phyloP scores from a whole-genome alignment of 1,284 basidiomycete genomes.

The Pseudomicrostroma phylloplanum region DNA sequence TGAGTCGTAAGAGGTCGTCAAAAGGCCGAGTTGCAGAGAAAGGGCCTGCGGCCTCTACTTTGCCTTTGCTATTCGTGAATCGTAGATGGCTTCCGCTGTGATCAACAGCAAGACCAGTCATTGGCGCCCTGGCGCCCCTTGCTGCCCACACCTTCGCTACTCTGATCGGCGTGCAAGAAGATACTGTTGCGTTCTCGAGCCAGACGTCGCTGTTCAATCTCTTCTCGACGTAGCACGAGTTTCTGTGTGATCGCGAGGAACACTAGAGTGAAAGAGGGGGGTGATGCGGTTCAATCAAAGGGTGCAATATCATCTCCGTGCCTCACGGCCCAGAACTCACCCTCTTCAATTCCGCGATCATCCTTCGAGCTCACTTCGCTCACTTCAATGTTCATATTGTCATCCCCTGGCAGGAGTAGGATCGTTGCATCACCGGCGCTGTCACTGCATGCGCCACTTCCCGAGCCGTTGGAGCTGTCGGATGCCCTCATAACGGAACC shows the following conservation, averaged over 20 bases:
- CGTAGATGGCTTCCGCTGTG: too few relatives aligned
- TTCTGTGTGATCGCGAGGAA: slow-evolving; percentile 33
- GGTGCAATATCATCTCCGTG: too few relatives aligned
- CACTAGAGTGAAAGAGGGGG: slow-evolving; percentile 24
- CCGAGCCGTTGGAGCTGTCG: not conserved
- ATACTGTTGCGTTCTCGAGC: slow-evolving; percentile 4
- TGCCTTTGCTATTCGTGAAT: too few relatives aligned
- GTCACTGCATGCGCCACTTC: not conserved
- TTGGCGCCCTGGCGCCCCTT: too few relatives aligned
- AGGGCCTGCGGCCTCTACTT: too few relatives aligned
- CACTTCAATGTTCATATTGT: slow-evolving; percentile 49
- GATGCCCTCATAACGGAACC: not conserved
- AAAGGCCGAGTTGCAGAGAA: too few relatives aligned
- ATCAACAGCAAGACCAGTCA: too few relatives aligned
- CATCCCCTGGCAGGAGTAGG: slow-evolving; percentile 6
- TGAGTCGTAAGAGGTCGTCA: too few relatives aligned
- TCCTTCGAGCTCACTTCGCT: slow-evolving; percentile 39
- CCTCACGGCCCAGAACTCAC: not conserved
- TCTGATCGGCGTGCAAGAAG: not conserved
- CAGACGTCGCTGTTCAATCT: slow-evolving; percentile 20
- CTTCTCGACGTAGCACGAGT: slow-evolving; percentile 25
- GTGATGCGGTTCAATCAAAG: not conserved
- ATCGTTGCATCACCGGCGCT: not conserved
- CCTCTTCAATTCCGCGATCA: slow-evolving; percentile 17
- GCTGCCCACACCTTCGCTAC: too few relatives aligned